Evolutionary conservation across 768 basidiomycete species (phyloP), one percentile per base, ranked within the genome.

Genomic region (Tephrocybe rancida): DNA sequence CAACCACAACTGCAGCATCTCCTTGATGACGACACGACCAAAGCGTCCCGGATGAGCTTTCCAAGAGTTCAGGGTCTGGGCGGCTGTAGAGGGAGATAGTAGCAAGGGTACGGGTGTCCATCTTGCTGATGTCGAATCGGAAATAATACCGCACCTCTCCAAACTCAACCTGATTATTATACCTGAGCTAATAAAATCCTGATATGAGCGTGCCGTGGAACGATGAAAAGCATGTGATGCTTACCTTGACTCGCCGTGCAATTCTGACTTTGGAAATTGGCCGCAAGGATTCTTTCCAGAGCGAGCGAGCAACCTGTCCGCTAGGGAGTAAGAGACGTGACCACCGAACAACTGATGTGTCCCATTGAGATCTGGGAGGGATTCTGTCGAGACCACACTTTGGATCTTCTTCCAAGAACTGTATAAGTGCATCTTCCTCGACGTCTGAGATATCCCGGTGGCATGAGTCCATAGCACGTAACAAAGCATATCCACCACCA

Each of bases 221-320:
- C 5, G 5, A 3, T 51, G 16, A 22, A 1, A n/a, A 49, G 21
- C 45, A 54, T 21, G 13, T 43, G 21, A 43, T 18, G 21, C 19
- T 11, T 26, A 54, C 55, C 27, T 56, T 51, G 2, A 55, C 49
- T 1, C 18, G 11, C 2, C 49, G 4, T 34, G 49, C 38, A 3
- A 29, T 51, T 8, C 18, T 16, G 16, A 32, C 9, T 47, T 10
- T 38, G 18, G 30, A n/a, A 11, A 42, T 22, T 42, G 25, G 55
- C 14, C 43, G 42, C 29, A 16, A 5, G 34, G 10, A 11, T 14
- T 56, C 49, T 21, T 51, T 47, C 64, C 62, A 65, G 6, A 45
- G 14, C 1, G 57, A 66, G 2, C 59, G 27, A 5, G 62, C 61
- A 26, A 66, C 58, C 27, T 68, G 65, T 0, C 67, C 62, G 35